Evolutionary conservation across 2,329 filamentous ascomycete genomes (phyloP), one percentile per base, ranked within the genome.

Genomic region (Aspergillus sp.): DNA sequence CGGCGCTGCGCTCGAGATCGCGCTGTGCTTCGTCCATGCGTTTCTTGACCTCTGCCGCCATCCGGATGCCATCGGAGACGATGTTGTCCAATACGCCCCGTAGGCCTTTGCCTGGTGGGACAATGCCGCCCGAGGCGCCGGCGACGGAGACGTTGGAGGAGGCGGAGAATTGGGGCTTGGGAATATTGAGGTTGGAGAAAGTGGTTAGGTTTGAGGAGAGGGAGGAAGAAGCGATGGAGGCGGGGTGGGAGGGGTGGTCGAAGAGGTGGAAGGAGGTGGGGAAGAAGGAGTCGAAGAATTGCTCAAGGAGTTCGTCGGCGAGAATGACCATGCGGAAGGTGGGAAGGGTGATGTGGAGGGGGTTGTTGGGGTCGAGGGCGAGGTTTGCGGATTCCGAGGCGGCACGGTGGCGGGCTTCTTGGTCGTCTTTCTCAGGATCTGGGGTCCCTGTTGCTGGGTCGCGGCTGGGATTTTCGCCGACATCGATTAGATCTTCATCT

Each of bases 281-380:
- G 71, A 97, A 96, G 37, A 90, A 94, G 0, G 88, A 88, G 71
- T 98, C 93, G 65, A 98, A 98, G 71, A 98, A 98, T 58, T 94
- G 88, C 62, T 98, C 91, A 5, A 98, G 81, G 1, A 94, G 79
- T 67, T 98, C 93, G 62, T 98, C 93, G 39, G 93, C 93, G 6
- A 98, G 81, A 7, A 98, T 88, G 3, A 98, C 90, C 93, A 98
- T 98, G 55, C 93, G 86, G 78, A 98, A 98, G 0, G 93, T 98
- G 1, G 93, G 93, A 1, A 98, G 79, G 1, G 93, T 97, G 62
- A 98, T 96, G 65, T 96, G 87, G 0, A 98, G 79, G 5, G 93
- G 93, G 54, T 95, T 91, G 22, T 89, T 85, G 2, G 93, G 93
- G 64, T 98, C 90, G 3, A 98, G 79, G 0, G 93, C 93, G 7